phyloP scores from a whole-genome alignment of 1,139 yeast genomes.

The Blastobotrys serpentis region DNA sequence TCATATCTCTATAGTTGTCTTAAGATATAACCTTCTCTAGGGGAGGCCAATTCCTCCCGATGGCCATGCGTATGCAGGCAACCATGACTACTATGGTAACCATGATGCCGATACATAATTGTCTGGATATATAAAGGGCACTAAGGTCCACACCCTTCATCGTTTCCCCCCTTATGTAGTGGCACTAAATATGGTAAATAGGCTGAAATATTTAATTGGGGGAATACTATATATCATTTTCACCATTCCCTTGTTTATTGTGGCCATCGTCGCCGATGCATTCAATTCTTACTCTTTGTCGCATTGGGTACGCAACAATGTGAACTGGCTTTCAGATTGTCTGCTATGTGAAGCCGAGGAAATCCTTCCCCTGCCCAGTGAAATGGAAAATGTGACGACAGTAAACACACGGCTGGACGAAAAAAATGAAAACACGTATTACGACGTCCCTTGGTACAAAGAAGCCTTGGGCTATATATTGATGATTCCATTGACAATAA shows the following conservation, averaged over 20 bases:
- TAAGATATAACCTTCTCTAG: too few relatives aligned
- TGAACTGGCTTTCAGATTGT: constrained; percentile 7
- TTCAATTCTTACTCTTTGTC: constrained; percentile 9
- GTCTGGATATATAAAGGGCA: background rate
- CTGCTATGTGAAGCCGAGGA: constrained; percentile 9
- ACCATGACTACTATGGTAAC: background rate
- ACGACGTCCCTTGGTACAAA: constrained; percentile 10
- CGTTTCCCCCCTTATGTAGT: background rate
- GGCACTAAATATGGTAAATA: constrained; percentile 4
- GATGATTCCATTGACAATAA: constrained; percentile 11
- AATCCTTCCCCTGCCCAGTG: constrained; percentile 3
- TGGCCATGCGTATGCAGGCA: too few relatives aligned
- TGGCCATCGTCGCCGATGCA: constrained; percentile 12
- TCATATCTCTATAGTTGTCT: too few relatives aligned
- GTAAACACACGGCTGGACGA: constrained; percentile 4
- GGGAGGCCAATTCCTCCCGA: too few relatives aligned
- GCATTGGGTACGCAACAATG: constrained; percentile 7
- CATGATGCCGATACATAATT: background rate
- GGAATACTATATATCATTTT: constrained; percentile 10
- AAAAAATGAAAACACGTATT: background rate
- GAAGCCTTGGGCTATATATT: constrained; percentile 10
- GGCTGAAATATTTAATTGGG: constrained; percentile 9
- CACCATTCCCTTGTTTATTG: constrained; percentile 12
- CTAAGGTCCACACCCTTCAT: background rate
- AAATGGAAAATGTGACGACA: constrained; percentile 2